These are phyloP conservation scores for Hypoxylon lienhwacheense DNA, from an alignment of 495 filamentous ascomycete species.

Conservation along the genomic window DNA sequence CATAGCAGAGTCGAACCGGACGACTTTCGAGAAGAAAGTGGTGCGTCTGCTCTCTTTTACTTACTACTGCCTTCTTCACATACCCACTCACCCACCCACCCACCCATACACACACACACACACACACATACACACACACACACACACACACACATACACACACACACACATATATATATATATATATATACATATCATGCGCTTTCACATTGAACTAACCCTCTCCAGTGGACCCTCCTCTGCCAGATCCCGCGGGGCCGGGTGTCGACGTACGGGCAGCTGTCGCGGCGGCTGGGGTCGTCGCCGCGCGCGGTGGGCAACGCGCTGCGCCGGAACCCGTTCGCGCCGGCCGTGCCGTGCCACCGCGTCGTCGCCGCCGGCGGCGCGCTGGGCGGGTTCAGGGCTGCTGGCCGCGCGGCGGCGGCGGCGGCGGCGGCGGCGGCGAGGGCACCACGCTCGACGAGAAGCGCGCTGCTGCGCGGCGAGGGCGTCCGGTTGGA, in stretches of 20 bases:
- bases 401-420: slow-evolving; percentile 45
- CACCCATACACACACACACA: not conserved
- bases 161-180: too few relatives aligned
- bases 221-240: slow-evolving; percentile 64
- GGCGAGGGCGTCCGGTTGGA: slow-evolving; percentile 49
- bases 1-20: slow-evolving; percentile 48
- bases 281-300: slow-evolving; percentile 65
- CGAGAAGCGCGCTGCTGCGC: slow-evolving; percentile 48
- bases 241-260: slow-evolving; percentile 69
- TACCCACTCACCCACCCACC: not conserved
- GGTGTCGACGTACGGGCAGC: slow-evolving; percentile 72
- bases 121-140: too few relatives aligned
- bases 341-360: slow-evolving; percentile 63
- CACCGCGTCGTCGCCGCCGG: slow-evolving; percentile 54
- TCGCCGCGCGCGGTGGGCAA: slow-evolving; percentile 80
- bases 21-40: slow-evolving; percentile 60
- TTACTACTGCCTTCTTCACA: not conserved
- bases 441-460: slow-evolving; percentile 47
- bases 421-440: slow-evolving; percentile 44
- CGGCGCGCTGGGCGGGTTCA: slow-evolving; percentile 55
- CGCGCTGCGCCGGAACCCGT: slow-evolving; percentile 71
- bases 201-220: too few relatives aligned
- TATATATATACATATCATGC: too few relatives aligned
- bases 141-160: too few relatives aligned
- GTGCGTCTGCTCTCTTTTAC: slow-evolving; percentile 9